Evolutionary conservation across 2,329 filamentous ascomycete genomes (phyloP).

Genomic region (Arthrobotrys megalospora): DNA sequence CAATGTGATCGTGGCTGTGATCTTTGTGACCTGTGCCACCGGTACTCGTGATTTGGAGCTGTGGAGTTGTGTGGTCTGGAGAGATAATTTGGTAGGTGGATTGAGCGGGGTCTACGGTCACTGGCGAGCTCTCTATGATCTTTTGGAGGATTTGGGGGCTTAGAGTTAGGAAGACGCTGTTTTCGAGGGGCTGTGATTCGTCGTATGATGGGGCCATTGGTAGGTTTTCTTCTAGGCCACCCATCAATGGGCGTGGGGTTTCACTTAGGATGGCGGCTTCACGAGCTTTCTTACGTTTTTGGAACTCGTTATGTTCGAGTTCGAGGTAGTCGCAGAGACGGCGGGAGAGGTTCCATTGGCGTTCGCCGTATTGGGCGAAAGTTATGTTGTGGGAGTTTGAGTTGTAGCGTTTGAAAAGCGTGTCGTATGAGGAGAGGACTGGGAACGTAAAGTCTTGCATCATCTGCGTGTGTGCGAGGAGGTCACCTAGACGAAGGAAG

Average conservation of each 20-base stretch:
- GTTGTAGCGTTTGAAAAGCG: slow-evolving; percentile 47
- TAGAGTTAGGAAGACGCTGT: slow-evolving; percentile 47
- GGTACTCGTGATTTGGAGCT: slow-evolving; percentile 19
- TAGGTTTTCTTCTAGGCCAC: slow-evolving; percentile 31
- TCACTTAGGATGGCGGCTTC: slow-evolving; percentile 43
- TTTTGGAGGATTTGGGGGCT: slow-evolving; percentile 50
- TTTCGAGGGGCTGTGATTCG: slow-evolving; percentile 37
- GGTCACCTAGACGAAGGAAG: slow-evolving; percentile 43
- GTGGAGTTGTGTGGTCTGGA: slow-evolving; percentile 11
- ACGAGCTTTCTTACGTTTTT: slow-evolving; percentile 49
- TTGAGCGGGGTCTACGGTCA: slow-evolving; percentile 43
- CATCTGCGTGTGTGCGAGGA: slow-evolving; percentile 51
- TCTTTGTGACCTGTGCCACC: slow-evolving; percentile 16
- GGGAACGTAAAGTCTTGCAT: slow-evolving; percentile 58
- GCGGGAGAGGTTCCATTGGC: slow-evolving; percentile 51
- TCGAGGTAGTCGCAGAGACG: slow-evolving; percentile 54
- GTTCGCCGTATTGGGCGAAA: slow-evolving; percentile 55
- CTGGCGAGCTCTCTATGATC: slow-evolving; percentile 57
- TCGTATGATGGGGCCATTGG: slow-evolving; percentile 1
- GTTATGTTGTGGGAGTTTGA: slow-evolving; percentile 56
- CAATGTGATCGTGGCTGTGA: slow-evolving; percentile 39
- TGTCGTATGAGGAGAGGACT: slow-evolving; percentile 55
- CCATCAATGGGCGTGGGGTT: slow-evolving; percentile 23
- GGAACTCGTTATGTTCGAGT: slow-evolving; percentile 54
- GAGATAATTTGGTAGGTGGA: slow-evolving; percentile 21